Evolutionary conservation across 345 rosid species (phyloP), one percentile per base, ranked within the genome.

Genomic region (Aegle marmelos): DNA sequence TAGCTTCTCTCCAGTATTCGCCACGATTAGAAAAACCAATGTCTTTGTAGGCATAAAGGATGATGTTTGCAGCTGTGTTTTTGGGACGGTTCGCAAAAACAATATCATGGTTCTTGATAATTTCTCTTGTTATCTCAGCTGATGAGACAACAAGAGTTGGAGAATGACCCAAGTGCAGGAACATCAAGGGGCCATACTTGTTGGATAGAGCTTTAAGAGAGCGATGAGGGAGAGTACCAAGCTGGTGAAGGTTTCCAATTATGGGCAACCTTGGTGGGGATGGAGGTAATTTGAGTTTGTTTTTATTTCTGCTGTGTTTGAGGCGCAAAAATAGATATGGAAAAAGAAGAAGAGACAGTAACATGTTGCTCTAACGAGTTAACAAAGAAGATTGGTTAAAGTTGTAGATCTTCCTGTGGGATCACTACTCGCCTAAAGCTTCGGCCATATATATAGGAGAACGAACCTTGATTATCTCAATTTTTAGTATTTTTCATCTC

Each of bases 81-180:
- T 41, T 22, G 13, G 80, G 85, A 25, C 80, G 10, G 66, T 59
- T 37, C 2, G 70, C 56, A 36, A 83, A 83, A 17, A 59, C 68
- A 24, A 68, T 19, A 24, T 83, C 82, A 45, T 76, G 82, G 19
- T 69, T 27, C 45, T 71, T 82, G 58, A 60, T 31, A 24, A 79
- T 24, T 33, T 83, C 83, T 33, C 31, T 66, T 7, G 76, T 76
- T 8, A 73, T 21, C 45, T 83, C 76, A 28, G 58, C 82, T 0
- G 80, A 74, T 7, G 86, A 83, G 67, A 80, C 79, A 6, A 83
- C 41, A 4, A 80, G 68, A 27, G 86, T 67, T 36, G 80, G 78
- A 36, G 33, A 28, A 5, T 58, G 7, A 16, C 83, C 83, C 5
- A 71, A 30, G n/a, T 27, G 48, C 33, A 78, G 7, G 10, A 75